Percentiles rank a stretch among this genome's conserved stretches.
Evolutionary conservation across 495 filamentous ascomycete genomes (phyloP).

Genomic region (Penicillium lividum): DNA sequence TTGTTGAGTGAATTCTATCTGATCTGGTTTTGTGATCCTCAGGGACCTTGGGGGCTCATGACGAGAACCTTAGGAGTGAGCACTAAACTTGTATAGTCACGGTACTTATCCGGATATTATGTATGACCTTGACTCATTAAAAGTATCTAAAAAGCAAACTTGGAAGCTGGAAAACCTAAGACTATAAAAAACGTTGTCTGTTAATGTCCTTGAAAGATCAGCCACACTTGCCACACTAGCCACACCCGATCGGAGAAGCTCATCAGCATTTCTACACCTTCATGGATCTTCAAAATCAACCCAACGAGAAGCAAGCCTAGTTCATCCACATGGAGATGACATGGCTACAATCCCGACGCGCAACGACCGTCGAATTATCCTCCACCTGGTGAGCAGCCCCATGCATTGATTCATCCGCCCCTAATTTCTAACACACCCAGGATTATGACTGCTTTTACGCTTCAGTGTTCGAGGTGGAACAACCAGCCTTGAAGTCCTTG

Average conservation of each 20-base stretch:
- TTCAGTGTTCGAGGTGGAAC: slow-evolving; percentile 79
- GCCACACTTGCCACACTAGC: slow-evolving; percentile 2
- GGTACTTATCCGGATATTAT: too few species aligned
- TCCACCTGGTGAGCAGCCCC: slow-evolving; percentile 70
- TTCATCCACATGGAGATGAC: neutral
- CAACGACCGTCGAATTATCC: slow-evolving; percentile 67
- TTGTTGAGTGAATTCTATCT: neutral
- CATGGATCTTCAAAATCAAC: neutral
- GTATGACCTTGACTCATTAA: too few species aligned
- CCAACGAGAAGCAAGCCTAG: neutral
- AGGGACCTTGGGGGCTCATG: slow-evolving; percentile 4
- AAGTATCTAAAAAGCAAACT: too few species aligned
- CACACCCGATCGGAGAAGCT: slow-evolving; percentile 4
- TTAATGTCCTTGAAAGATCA: neutral
- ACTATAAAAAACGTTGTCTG: too few species aligned
- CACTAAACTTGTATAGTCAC: neutral
- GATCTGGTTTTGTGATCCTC: neutral
- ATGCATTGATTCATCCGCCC: neutral
- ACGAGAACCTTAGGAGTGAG: slow-evolving; percentile 3
- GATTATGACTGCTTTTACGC: slow-evolving; percentile 97
- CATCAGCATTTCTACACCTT: neutral
- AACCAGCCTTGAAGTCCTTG: slow-evolving; percentile 67
- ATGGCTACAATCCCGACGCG: slow-evolving; percentile 50
- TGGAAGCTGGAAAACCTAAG: too few species aligned
- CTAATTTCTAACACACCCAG: slow-evolving; percentile 39